Base-by-base conservation (phyloP, 2,329 filamentous ascomycete species). In the Aureobasidium leucospermi region DNA sequence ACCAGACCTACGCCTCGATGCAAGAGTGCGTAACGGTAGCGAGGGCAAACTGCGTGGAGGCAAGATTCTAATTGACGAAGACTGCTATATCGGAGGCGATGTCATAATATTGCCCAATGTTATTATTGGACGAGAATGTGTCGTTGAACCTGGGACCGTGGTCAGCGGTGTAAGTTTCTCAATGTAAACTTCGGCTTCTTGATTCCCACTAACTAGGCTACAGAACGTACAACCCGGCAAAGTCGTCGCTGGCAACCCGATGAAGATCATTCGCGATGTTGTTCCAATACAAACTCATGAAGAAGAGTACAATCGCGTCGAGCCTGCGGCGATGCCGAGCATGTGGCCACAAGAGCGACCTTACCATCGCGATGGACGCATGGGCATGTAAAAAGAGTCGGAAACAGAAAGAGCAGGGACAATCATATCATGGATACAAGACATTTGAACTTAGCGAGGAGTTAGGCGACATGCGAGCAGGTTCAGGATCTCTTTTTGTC, bases 1-100 rank as follows among this genome's bases (percentile, higher is more conserved):
- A 15, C 84, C 86, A 36, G 87, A 85, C 43, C 79, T 88, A 51
- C 85, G 85, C 43, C 85, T 86, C 13, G 90, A 95, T 69, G 84
- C 87, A 31, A 85, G 87, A 70, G 81, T 83, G 63, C 81, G 90
- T 23, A 84, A 88, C 66, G 92, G 90, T 6, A 87, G 85, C 48
- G 84, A 85, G 64, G 89, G 88, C 36, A 82, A 83, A 6, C 86
- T 89, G 68, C 74, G 85, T 60, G 91, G 89, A 13, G 83, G 84
- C 34, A 78, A 81, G 16, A 87, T 97, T 59, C 81, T 79, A 36
- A 93, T 97, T 63, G 89, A 90, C 64, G 85, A 85, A 62, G 85
- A 87, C 65, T 85, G 84, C 66, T 84, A 81, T 71, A 83, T 89
- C 67, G 85, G 85, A 43, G 81, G 81, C 6, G 79, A 80, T 58